phyloP scores from a whole-genome alignment of 805 yeast genomes.

The Priceomyces fermenticarens region DNA sequence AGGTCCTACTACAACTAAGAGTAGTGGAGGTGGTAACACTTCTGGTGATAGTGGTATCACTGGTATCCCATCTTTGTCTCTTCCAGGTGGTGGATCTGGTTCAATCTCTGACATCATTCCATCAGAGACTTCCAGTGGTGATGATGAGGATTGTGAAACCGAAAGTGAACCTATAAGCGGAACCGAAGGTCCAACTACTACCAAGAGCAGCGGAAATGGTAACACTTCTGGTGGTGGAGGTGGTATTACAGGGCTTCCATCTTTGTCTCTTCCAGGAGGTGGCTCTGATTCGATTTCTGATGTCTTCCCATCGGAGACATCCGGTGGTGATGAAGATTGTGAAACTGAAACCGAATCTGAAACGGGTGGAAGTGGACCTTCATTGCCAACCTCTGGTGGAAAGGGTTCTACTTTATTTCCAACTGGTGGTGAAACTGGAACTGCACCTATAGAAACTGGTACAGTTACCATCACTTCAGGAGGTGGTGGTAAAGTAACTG shows the following conservation, averaged over 20 bases:
- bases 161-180: neutral
- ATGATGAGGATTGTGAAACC: conserved; percentile 7
- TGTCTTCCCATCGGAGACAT: neutral
- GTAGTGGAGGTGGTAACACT: neutral
- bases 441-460: neutral
- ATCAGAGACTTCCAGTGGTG: conserved; percentile 1
- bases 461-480: neutral
- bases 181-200: too few species aligned
- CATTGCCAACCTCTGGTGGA: neutral
- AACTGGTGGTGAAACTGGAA: conserved; percentile 2
- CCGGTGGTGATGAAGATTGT: conserved; percentile 5
- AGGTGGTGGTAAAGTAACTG: neutral
- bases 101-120: neutral
- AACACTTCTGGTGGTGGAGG: neutral
- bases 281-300: too few species aligned
- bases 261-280: neutral
- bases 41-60: neutral
- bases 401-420: neutral
- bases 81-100: too few species aligned
- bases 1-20: neutral
- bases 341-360: conserved; percentile 1
- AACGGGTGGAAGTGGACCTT: too few species aligned
- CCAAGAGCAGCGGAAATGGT: neutral
- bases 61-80: neutral
- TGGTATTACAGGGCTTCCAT: neutral